These are phyloP conservation scores for Taphrina flavorubra DNA, from an alignment of 1,139 yeast genomes.

Conservation along the genomic window DNA sequence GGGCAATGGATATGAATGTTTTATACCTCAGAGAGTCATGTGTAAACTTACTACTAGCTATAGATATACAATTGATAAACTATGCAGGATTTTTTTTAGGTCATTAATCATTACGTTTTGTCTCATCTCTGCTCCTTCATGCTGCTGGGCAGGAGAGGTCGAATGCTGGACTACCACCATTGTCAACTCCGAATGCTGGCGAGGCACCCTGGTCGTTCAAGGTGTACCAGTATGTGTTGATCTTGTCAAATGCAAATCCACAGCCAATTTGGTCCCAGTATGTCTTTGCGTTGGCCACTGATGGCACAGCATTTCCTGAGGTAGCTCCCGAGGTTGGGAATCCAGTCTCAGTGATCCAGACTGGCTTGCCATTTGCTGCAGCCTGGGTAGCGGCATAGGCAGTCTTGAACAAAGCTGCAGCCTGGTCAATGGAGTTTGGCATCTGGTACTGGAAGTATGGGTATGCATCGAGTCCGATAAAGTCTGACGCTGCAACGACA, in stretches of 20 bases:
- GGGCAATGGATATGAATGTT: too few species aligned
- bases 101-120: constrained; percentile 11
- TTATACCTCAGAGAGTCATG: too few species aligned
- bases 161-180: constrained; percentile 16
- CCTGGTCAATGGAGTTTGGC: constrained; percentile 87
- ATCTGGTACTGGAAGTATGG: constrained; percentile 98
- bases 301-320: constrained; percentile 51
- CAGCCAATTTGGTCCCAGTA: constrained; percentile 32
- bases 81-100: neutral
- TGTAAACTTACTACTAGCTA: too few species aligned
- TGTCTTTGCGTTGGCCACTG: constrained; percentile 14
- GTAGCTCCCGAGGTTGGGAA: constrained; percentile 92
- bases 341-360: constrained; percentile 98
- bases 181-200: constrained; percentile 26
- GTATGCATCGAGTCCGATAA: constrained; percentile 90
- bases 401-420: constrained; percentile 82
- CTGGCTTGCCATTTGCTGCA: constrained; percentile 52
- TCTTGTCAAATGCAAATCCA: constrained; percentile 23
- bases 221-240: constrained; percentile 28
- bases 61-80: neutral
- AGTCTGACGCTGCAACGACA: constrained; percentile 79
- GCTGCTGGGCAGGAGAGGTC: constrained; percentile 26
- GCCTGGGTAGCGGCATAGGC: constrained; percentile 84
- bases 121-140: neutral
- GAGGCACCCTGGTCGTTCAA: constrained; percentile 17